Base-by-base conservation (phyloP, 352 stramenopile genomes). In the Phytophthora chlamydospora region DNA sequence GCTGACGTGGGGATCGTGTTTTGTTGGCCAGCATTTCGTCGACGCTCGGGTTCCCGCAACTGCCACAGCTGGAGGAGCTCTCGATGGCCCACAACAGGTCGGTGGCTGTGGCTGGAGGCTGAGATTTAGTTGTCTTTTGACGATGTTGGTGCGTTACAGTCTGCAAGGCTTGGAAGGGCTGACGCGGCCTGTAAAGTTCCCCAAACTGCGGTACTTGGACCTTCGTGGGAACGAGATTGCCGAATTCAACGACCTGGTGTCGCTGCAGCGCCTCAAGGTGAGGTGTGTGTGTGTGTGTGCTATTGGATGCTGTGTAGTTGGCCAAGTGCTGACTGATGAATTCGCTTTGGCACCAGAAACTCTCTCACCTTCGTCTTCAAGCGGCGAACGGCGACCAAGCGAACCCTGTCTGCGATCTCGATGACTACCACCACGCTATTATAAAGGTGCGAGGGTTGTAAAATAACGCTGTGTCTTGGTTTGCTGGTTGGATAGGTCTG, bases 41-140 rank as follows among this genome's bases (percentile, higher is more conserved):
- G 0, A 77, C 81, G 3, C 42, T 82, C 8, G 83, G 84, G 0
- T 84, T 95, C 39, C 80, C 85, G 7, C 71, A 83, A 19, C 33
- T 95, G 6, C 78, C 85, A 17, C 53, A 53, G 5, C 68, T 95
- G 0, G 76, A 91, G 53, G 83, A 93, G 52, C 58, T 95, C 2
- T 93, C 83, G 0, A 58, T 95, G 34, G 85, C 85, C 0, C 82
- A 92, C 55, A 95, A 95, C 55, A 74, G 68, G 84, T 90, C 19
- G 3, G 50, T 55, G 21, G 12, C 21, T 39, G 9, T 52, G 7
- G 24, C 24, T 29, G 24, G 24, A 29, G 24, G 24, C 24, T 17
- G 1, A 36, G 4, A 17, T 4, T 43, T 29, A 8, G 11, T 33
- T 39, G 7, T 0, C 48, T 34, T 29, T 11, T 38, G 24, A 34